These are phyloP conservation scores for Cutaneotrichosporon dermatis DNA, from an alignment of 1,284 basidiomycete species.

Conservation along the genomic window DNA sequence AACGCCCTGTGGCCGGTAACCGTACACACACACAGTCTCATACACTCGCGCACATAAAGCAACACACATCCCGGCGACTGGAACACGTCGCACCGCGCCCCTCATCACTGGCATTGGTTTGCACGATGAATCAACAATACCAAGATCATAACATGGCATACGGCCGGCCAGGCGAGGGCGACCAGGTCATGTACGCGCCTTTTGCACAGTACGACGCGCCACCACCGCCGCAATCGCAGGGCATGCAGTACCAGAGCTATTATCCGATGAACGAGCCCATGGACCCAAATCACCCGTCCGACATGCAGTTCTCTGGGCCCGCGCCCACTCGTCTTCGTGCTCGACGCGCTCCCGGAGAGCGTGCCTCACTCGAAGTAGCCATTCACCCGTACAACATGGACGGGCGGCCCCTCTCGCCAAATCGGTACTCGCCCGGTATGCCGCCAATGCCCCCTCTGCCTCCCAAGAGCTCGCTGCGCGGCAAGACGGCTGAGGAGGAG, in stretches of 20 bases:
- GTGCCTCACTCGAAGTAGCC: conserved; percentile 1
- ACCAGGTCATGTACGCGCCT: conserved; percentile 2
- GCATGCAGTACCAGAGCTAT: background rate
- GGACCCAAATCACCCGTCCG: conserved; percentile 1
- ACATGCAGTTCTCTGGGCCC: conserved; percentile 26
- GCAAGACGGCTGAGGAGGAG: conserved; percentile 13
- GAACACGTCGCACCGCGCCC: background rate
- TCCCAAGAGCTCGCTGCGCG: conserved; percentile 9
- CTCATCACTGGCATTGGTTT: background rate
- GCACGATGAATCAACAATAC: conserved; percentile 9
- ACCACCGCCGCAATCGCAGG: background rate
- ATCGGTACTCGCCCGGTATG: background rate
- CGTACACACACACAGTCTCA: too few species aligned
- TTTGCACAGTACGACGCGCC: background rate
- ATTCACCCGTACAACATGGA: conserved; percentile 6
- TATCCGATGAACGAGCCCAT: conserved; percentile 4
- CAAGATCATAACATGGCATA: conserved; percentile 3
- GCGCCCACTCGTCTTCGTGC: conserved; percentile 26
- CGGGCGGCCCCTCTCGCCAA: background rate
- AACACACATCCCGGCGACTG: too few species aligned
- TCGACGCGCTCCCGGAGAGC: conserved; percentile 6
- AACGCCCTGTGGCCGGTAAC: too few species aligned
- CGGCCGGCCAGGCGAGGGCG: background rate
- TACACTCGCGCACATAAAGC: too few species aligned
- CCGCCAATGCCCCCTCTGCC: background rate